Evolutionary conservation across 176 grass and related monocot species (phyloP).

Genomic region (Phyllostachys edulis): DNA sequence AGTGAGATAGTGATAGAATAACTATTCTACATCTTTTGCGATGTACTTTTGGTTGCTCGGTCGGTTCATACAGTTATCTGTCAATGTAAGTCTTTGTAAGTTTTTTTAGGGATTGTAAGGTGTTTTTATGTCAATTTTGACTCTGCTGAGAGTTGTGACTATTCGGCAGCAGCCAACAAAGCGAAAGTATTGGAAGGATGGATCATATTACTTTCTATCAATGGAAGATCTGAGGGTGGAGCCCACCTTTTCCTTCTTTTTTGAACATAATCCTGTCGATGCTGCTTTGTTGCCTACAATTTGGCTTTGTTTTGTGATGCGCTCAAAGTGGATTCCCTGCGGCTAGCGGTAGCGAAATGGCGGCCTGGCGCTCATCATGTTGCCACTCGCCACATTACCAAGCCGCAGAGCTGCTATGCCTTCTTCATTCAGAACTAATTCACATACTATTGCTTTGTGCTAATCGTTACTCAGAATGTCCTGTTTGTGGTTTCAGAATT

Average conservation of each 20-base stretch:
- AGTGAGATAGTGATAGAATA: constrained; percentile 16
- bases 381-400: background rate
- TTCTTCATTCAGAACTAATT: background rate
- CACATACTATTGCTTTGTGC: background rate
- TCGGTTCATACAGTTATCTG: background rate
- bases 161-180: background rate
- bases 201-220: background rate
- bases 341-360: background rate
- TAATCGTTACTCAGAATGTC: background rate
- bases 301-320: background rate
- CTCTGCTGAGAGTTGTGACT: background rate
- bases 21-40: constrained; percentile 28
- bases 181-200: background rate
- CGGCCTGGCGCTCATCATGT: background rate
- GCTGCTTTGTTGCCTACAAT: background rate
- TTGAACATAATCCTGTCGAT: no score
- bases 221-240: background rate
- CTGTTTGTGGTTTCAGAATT: background rate
- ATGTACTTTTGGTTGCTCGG: background rate
- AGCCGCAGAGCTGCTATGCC: background rate
- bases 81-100: background rate
- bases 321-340: background rate
- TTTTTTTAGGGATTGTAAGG: background rate
- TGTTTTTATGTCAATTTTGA: background rate
- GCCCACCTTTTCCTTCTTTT: background rate